These are phyloP conservation scores for Arthonia radiata DNA, from an alignment of 495 filamentous ascomycete species.

Conservation along the genomic window DNA sequence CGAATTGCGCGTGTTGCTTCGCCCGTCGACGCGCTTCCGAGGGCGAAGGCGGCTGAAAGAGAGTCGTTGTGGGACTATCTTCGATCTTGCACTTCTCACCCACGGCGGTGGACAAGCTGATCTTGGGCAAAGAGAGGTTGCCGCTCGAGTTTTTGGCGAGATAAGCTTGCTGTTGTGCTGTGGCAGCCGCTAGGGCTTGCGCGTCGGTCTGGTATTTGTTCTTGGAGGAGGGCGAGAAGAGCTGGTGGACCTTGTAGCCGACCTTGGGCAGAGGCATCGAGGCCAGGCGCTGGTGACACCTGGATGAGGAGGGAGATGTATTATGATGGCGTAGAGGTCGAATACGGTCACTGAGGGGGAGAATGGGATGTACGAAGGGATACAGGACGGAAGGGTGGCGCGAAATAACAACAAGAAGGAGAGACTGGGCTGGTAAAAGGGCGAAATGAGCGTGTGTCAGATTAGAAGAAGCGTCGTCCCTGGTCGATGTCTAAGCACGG, in stretches of 20 bases:
- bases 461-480: no score
- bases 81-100: conserved; percentile 55
- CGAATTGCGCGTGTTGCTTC: conserved; percentile 75
- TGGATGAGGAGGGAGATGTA: no score
- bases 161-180: conserved; percentile 26
- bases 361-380: no score
- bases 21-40: conserved; percentile 53
- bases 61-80: conserved; percentile 40
- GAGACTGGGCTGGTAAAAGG: no score
- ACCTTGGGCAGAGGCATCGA: conserved; percentile 44
- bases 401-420: no score
- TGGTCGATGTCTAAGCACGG: no score
- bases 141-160: conserved; percentile 36
- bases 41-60: conserved; percentile 80
- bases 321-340: no score
- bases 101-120: conserved; percentile 72
- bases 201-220: conserved; percentile 25
- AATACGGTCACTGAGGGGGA: no score
- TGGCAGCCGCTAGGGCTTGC: conserved; percentile 33
- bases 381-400: no score
- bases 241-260: conserved; percentile 28
- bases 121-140: conserved; percentile 63
- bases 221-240: conserved; percentile 35
- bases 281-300: no score
- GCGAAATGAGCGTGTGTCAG: no score